Evolutionary conservation across 1,284 basidiomycete species (phyloP).

Genomic region (Cryptococcus sp.): DNA sequence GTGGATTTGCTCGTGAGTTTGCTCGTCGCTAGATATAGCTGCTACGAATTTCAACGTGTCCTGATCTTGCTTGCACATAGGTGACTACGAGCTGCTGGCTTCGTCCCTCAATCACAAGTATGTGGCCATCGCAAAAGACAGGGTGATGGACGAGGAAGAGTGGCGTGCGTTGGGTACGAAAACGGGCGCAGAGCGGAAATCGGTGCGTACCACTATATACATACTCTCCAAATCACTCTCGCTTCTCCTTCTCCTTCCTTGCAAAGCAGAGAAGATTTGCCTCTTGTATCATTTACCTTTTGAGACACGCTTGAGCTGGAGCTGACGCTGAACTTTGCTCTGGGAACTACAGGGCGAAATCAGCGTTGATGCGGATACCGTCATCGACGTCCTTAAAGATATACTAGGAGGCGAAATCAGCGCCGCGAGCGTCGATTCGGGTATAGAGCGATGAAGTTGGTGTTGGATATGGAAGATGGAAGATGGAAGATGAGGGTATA

Average conservation of each 20-base stretch:
- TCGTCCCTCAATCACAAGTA: constrained; percentile 37
- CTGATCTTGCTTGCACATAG: constrained; percentile 11
- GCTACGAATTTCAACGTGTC: too few relatives aligned
- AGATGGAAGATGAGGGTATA: too few relatives aligned
- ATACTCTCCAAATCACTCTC: neutral
- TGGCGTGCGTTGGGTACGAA: constrained; percentile 23
- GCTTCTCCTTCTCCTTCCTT: too few relatives aligned
- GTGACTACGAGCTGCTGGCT: constrained; percentile 38
- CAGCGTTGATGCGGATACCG: constrained; percentile 19
- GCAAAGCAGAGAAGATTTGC: neutral
- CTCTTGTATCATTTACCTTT: neutral
- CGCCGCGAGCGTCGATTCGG: too few relatives aligned
- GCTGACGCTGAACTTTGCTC: neutral
- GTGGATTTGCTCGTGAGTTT: constrained; percentile 34
- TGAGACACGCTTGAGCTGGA: neutral
- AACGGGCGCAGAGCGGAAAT: constrained; percentile 14
- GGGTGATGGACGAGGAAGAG: constrained; percentile 23
- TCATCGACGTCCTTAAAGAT: constrained; percentile 18
- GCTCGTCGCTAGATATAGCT: neutral
- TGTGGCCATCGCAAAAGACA: constrained; percentile 35
- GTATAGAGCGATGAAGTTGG: too few relatives aligned
- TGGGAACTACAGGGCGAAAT: constrained; percentile 18
- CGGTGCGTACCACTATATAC: constrained; percentile 12
- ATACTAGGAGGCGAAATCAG: neutral
- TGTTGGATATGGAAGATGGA: too few relatives aligned